Evolutionary conservation across 176 grass and related monocot genomes (phyloP).

Genomic region (Pontederia paniculata): DNA sequence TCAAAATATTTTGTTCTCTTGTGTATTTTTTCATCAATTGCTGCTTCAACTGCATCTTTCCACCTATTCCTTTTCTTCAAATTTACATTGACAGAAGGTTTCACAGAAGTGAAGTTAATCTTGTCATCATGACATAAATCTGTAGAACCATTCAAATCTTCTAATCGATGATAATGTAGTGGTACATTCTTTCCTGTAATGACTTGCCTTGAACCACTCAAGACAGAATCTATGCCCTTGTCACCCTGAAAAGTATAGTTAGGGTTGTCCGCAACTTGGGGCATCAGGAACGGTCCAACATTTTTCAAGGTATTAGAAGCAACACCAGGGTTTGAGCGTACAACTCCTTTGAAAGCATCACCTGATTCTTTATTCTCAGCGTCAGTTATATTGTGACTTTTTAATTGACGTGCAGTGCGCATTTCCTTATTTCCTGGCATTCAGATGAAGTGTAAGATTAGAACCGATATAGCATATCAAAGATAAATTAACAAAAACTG

Average conservation of each 20-base stretch:
- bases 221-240: conserved; percentile 21
- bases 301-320: background rate
- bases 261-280: background rate
- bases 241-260: background rate
- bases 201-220: background rate
- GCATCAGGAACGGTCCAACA: background rate
- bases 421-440: conserved; percentile 27
- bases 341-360: conserved; percentile 27
- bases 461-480: conserved; percentile 20
- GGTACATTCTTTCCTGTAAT: background rate
- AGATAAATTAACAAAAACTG: background rate
- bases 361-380: conserved; percentile 5
- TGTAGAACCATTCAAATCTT: background rate
- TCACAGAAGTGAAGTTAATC: background rate
- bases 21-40: conserved; percentile 11
- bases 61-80: conserved; percentile 24
- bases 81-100: conserved; percentile 4
- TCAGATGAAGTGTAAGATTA: conserved; percentile 1
- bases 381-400: conserved; percentile 20
- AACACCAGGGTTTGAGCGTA: background rate
- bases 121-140: background rate
- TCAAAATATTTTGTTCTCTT: conserved; percentile 6
- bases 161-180: background rate
- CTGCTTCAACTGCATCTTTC: conserved; percentile 23
- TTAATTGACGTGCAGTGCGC: conserved; percentile 17